These are phyloP conservation scores for Paspalum notatum DNA, from an alignment of 176 grass and related monocot species.

Conservation along the genomic window DNA sequence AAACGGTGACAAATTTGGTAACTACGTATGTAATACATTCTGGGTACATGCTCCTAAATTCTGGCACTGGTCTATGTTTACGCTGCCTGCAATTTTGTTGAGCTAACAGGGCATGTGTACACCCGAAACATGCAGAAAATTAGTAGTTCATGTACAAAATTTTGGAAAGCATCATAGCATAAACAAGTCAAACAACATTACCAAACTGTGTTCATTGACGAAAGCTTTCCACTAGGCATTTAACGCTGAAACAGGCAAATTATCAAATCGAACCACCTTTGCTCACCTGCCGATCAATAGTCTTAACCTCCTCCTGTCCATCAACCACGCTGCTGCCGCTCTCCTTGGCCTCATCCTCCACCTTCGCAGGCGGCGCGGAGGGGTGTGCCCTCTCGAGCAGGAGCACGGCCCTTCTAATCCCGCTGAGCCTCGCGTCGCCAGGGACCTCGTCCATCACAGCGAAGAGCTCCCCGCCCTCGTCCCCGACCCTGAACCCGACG, in stretches of 20 bases:
- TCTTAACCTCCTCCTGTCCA: slow-evolving; percentile 12
- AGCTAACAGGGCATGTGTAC: not conserved
- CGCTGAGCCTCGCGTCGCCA: slow-evolving; percentile 36
- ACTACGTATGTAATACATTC: not conserved
- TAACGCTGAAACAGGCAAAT: not conserved
- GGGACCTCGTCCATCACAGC: slow-evolving; percentile 71
- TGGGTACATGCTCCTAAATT: not conserved
- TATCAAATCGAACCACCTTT: not conserved
- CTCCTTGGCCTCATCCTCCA: slow-evolving; percentile 32
- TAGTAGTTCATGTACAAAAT: not conserved
- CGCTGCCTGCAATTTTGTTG: not conserved
- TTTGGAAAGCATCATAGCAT: not conserved
- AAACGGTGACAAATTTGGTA: slow-evolving; percentile 23
- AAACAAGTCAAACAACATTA: not conserved
- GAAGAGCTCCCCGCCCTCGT: slow-evolving; percentile 76
- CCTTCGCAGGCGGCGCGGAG: not conserved
- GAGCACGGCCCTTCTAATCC: slow-evolving; percentile 59
- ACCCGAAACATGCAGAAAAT: not conserved
- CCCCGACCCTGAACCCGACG: slow-evolving; percentile 62
- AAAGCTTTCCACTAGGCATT: not conserved
- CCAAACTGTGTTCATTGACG: not conserved
- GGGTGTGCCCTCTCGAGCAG: slow-evolving; percentile 60
- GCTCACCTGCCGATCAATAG: slow-evolving; percentile 76
- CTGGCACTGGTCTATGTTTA: not conserved
- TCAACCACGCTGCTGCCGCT: slow-evolving; percentile 20